Evolutionary conservation across 345 rosid genomes (phyloP), one percentile per base, ranked within the genome.

Genomic region (Rhodamnia rubescens): DNA sequence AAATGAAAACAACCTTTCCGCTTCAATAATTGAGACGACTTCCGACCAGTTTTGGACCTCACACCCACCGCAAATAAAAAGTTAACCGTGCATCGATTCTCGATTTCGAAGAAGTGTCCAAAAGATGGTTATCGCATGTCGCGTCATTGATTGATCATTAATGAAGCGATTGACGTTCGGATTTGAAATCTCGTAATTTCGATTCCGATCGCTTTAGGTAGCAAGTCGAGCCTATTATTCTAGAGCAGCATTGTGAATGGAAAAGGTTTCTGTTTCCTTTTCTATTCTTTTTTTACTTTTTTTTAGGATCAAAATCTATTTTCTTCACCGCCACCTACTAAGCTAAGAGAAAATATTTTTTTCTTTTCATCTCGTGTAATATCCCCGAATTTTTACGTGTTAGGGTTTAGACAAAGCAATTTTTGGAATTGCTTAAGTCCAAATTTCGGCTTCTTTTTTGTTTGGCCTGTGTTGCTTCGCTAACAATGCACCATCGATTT

Each of bases 271-370:
- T 18, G 0, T 1, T 69, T 8, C 13, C 13, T 5, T 36, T 18
- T 32, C 7, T 18, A 42, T 16, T 18, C 1, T 50, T 50, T 49
- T 11, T 49, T 49, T 9, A 5, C 10, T 49, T 49, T 10, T 10
- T 47, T 11, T 8, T 47, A 1, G 14, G 52, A 3, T 11, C 14
- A 0, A 3, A 11, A 0, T 50, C 52, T 3, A 11, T 3, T 3
- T 50, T 11, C 4, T 3, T 11, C 14, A 50, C 13, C 14, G 52
- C 11, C 13, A 11, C 14, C 14, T 12, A 0, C 4, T 11, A 11
- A 50, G 4, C 11, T 50, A 0, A 50, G 52, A 50, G 4, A 50
- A 50, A 50, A 50, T 50, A 50, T 50, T 2, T 50, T 11, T 50
- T 11, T 11, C 4, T 0, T 2, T 50, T 50, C 4, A 11, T 50